Evolutionary conservation across 805 yeast genomes (phyloP), one percentile per base, ranked within the genome.

Genomic region (Zygosaccharomyces kombuchaensis): DNA sequence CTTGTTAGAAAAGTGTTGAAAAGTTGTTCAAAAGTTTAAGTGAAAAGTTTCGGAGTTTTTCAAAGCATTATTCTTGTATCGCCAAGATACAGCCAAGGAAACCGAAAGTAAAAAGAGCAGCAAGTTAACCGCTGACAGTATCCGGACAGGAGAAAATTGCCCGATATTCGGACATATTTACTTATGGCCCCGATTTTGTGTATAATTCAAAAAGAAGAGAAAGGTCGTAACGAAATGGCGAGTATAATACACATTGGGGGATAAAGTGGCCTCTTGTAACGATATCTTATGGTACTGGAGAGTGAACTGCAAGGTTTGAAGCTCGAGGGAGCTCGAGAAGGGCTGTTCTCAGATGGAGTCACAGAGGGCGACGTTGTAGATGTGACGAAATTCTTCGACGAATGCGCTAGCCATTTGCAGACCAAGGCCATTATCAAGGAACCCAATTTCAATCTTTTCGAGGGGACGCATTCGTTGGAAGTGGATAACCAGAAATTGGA

Each of bases 381-480:
- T 57, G 70, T 85, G n/a, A 84, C 90, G 0, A 57, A 65, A 4
- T 61, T 67, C n/a, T 68, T 85, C 34, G 70, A 74, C 40, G 50
- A 60, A 3, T 67, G 77, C 14, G 57, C 76, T 32, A 46, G 57
- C 9, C 53, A 49, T 2, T 60, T 82, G 31, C 58, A 63, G 13
- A 74, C 76, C 31, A 82, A 81, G 26, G 71, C 75, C 39, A 80
- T 91, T 14, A 77, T 78, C 4, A 80, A 80, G 54, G 72, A 77
- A 8, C 74, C 78, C 0, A 66, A 67, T 22, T 87, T 88, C 66
- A 77, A 80, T 44, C 71, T 91, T 37, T 71, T 84, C 50, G 88
- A 87, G 55, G 95, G 96, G 0, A 86, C 96, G 1, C 82, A 90
- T 53, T 96, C 98, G 0, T 68, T 88, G 49, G 98, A 90, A 62